phyloP scores from a whole-genome alignment of 768 basidiomycete species.

The Suillus decipiens region DNA sequence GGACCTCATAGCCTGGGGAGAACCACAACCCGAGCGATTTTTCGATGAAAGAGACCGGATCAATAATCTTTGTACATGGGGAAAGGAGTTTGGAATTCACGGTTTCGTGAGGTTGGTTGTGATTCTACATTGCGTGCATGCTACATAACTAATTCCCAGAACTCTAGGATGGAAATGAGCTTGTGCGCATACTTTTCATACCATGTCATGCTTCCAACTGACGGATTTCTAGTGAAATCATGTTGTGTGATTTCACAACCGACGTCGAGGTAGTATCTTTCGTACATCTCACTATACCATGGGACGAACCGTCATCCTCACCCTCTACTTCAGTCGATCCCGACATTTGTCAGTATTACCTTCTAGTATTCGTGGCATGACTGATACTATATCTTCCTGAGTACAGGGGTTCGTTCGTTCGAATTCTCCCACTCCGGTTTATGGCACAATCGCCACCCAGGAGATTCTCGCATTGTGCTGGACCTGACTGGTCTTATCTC shows the following conservation, averaged over 20 bases:
- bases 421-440: slow-evolving; percentile 23
- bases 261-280: slow-evolving; percentile 30
- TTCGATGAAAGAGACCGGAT: slow-evolving; percentile 29
- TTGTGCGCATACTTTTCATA: slow-evolving; percentile 27
- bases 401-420: neutral
- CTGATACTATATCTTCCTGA: neutral
- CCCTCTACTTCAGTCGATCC: too few species aligned
- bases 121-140: neutral
- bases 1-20: slow-evolving; percentile 36
- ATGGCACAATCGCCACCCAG: slow-evolving; percentile 30
- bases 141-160: too few species aligned
- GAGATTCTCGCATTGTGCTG: slow-evolving; percentile 27
- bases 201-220: neutral
- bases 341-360: neutral
- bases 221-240: slow-evolving; percentile 33
- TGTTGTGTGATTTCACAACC: slow-evolving; percentile 35
- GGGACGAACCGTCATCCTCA: too few species aligned
- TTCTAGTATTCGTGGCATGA: too few species aligned
- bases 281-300: slow-evolving; percentile 20
- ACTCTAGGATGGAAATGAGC: slow-evolving; percentile 30
- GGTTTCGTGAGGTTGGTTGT: slow-evolving; percentile 31
- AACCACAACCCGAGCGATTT: slow-evolving; percentile 18
- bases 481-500: slow-evolving; percentile 26
- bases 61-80: slow-evolving; percentile 35
- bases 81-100: slow-evolving; percentile 30